Evolutionary conservation across 306 rosid genomes (phyloP).

Genomic region (Trifolium dubium): DNA sequence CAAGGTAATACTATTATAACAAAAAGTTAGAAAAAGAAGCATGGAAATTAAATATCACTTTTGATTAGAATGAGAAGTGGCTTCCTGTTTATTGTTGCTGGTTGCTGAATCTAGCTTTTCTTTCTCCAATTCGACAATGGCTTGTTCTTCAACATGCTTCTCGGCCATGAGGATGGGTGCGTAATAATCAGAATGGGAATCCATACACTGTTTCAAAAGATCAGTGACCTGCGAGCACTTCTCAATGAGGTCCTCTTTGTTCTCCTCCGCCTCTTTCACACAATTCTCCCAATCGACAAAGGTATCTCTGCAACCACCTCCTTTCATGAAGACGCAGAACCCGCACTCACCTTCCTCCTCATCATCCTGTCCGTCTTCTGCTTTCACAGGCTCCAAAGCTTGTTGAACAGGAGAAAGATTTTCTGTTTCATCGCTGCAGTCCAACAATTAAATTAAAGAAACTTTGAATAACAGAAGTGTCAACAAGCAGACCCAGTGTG

Average conservation of each 20-base stretch:
- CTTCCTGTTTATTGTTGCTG: background rate
- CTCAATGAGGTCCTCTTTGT: conserved; percentile 60
- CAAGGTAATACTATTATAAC: conserved; percentile 9
- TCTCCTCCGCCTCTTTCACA: conserved; percentile 66
- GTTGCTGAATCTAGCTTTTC: conserved; percentile 38
- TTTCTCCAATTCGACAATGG: conserved; percentile 59
- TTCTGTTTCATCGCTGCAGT: background rate
- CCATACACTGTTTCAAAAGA: conserved; percentile 68
- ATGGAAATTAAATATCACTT: conserved; percentile 11
- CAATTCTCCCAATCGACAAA: conserved; percentile 76
- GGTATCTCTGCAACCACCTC: conserved; percentile 71
- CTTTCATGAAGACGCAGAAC: conserved; percentile 89
- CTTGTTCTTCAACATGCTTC: conserved; percentile 72
- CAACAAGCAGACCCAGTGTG: background rate
- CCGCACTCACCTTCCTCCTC: conserved; percentile 76
- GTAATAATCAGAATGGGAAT: conserved; percentile 71
- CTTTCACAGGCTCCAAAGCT: conserved; percentile 20
- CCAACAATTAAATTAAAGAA: conserved; percentile 3
- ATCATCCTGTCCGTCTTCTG: conserved; percentile 9
- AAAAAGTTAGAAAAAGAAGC: background rate
- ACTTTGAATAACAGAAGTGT: background rate
- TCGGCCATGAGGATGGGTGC: conserved; percentile 71
- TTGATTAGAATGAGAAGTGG: conserved; percentile 15
- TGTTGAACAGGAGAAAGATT: conserved; percentile 25
- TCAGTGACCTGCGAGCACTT: conserved; percentile 67